Evolutionary conservation across 2,329 filamentous ascomycete species (phyloP).

Genomic region (Penicillium sp.): DNA sequence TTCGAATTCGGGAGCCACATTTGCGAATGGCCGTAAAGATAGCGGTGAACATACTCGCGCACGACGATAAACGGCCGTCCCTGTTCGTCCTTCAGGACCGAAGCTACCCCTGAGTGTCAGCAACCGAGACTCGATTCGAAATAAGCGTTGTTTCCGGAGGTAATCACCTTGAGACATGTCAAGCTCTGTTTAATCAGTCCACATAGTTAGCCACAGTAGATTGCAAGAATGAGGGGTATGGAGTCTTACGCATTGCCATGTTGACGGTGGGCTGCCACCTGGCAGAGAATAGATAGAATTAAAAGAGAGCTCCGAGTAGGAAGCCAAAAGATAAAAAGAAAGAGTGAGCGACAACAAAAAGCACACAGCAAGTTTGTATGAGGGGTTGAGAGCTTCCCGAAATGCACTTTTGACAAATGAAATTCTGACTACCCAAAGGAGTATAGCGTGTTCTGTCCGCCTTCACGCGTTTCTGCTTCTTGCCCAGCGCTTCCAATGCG

Average conservation of each 20-base stretch:
- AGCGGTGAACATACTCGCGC: constrained; percentile 72
- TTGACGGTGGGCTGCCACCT: constrained; percentile 40
- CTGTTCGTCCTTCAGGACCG: constrained; percentile 94
- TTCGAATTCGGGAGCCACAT: constrained; percentile 6
- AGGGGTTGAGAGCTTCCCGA: constrained; percentile 35
- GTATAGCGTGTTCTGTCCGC: constrained; percentile 34
- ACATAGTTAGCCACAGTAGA: constrained; percentile 29
- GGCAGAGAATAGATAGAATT: constrained; percentile 25
- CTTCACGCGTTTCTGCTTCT: constrained; percentile 27
- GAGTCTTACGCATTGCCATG: constrained; percentile 50
- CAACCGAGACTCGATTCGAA: constrained; percentile 19
- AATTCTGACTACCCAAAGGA: constrained; percentile 38
- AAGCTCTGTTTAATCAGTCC: constrained; percentile 38
- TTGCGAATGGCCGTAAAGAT: constrained; percentile 6
- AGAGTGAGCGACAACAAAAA: constrained; percentile 6
- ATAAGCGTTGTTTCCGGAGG: constrained; percentile 6
- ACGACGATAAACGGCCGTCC: constrained; percentile 97
- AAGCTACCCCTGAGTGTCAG: constrained; percentile 49
- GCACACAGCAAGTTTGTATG: constrained; percentile 17
- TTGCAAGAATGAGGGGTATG: constrained; percentile 39
- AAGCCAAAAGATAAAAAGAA: constrained; percentile 6
- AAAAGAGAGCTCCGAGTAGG: constrained; percentile 5
- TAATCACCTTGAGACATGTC: constrained; percentile 50
- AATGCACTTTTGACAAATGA: constrained; percentile 40
- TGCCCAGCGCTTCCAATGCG: constrained; percentile 5